Base-by-base conservation (phyloP, 2,329 filamentous ascomycete species). In the Calonectria pteridis region DNA sequence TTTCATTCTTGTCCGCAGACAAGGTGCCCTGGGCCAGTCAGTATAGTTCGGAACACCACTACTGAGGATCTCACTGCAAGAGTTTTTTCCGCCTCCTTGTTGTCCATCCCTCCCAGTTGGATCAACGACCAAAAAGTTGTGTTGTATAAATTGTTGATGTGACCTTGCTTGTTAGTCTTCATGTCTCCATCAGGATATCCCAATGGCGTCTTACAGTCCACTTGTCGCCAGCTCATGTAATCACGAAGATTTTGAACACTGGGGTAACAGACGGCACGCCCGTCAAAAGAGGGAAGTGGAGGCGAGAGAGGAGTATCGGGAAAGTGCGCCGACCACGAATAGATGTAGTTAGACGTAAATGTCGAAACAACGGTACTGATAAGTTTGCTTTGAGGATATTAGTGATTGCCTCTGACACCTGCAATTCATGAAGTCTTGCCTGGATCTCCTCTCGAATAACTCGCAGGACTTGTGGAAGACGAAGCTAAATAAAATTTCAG, bases 121-220 rank as follows among this genome's bases (percentile, higher is more conserved):
- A 98, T 93, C 80, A 99, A 87, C 0, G 93, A 89, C 97, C 97
- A 99, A 84, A 98, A 98, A 0, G 95, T 95, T 0, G 97, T 99
- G 83, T 99, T 99, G 85, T 98, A 99, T 6, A 99, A 90, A 81
- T 99, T 99, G 84, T 99, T 99, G 80, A 99, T 98, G 83, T 99
- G 97, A 77, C 94, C 94, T 96, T 73, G 13, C 0, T 29, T 14
- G 43, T 83, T 73, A 81, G 78, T 35, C 37, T n/a, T 23, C 9
- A 29, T 26, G 68, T 28, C 1, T 6, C 1, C 10, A 20, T 33
- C 6, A 3, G n/a, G 16, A 35, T 18, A 5, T 6, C 16, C 20
- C 7, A 29, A 18, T 23, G 11, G n/a, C 10, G 20, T 85, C 93
- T 84, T 83, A 97, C 97, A 98, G 84, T 99, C 97, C 53, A 94